phyloP scores from a whole-genome alignment of 2,329 filamentous ascomycete genomes.

The Clonostachys sp. region DNA sequence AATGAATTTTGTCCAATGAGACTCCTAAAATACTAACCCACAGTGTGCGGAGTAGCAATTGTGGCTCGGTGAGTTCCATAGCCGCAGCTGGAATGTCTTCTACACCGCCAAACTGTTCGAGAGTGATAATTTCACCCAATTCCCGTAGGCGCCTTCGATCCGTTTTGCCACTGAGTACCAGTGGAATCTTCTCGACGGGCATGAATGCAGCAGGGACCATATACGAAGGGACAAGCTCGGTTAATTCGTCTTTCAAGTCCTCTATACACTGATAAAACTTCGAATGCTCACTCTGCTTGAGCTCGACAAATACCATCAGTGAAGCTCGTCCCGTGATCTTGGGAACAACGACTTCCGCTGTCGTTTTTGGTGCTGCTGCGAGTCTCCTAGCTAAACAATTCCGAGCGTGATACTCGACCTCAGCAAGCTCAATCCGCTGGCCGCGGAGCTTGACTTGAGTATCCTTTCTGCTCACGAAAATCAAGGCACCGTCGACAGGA shows the following conservation, averaged over 20 bases:
- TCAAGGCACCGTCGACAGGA: slow-evolving; percentile 27
- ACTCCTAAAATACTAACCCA: neutral
- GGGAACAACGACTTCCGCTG: too few species aligned
- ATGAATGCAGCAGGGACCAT: slow-evolving; percentile 76
- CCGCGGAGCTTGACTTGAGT: slow-evolving; percentile 4
- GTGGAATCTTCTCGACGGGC: slow-evolving; percentile 63
- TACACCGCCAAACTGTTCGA: neutral
- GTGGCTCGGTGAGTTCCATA: neutral
- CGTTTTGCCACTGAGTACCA: slow-evolving; percentile 71
- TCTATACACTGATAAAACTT: too few species aligned
- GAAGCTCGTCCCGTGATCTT: too few species aligned
- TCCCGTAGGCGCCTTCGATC: slow-evolving; percentile 52
- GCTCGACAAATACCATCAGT: too few species aligned
- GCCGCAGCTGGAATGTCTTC: neutral
- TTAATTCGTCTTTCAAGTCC: neutral
- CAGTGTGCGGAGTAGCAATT: neutral
- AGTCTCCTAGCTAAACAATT: neutral
- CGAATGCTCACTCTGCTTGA: too few species aligned
- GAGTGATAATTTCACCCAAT: slow-evolving; percentile 37
- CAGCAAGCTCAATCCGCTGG: slow-evolving; percentile 2
- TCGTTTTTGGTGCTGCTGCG: too few species aligned
- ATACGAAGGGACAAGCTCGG: slow-evolving; percentile 57
- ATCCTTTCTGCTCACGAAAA: slow-evolving; percentile 41
- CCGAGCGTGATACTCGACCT: slow-evolving; percentile 1
- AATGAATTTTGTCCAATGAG: neutral